phyloP scores from a whole-genome alignment of 306 rosid genomes.

The Vachellia collinsii region DNA sequence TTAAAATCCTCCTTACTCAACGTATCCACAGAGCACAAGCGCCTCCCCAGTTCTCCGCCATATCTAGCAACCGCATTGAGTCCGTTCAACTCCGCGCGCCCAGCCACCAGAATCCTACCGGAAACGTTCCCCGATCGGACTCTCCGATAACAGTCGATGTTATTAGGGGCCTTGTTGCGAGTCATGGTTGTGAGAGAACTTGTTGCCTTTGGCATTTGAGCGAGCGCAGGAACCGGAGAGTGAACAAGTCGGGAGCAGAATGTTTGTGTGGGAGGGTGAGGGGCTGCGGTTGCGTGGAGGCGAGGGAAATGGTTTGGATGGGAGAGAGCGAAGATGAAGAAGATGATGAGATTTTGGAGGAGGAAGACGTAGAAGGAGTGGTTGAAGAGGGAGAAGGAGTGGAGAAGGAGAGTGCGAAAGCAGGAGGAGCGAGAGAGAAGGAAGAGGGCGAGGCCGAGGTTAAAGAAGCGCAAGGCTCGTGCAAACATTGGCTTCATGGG shows the following conservation, averaged over 20 bases:
- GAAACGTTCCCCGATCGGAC: slow-evolving; percentile 53
- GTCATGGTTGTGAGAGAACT: not conserved
- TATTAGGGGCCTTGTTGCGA: slow-evolving; percentile 27
- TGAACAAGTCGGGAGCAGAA: not conserved
- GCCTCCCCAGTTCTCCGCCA: slow-evolving; percentile 21
- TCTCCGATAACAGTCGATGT: slow-evolving; percentile 50
- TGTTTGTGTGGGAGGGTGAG: not conserved
- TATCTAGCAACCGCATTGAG: slow-evolving; percentile 13
- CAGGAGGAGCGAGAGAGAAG: slow-evolving; percentile 40
- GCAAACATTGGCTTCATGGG: slow-evolving; percentile 33
- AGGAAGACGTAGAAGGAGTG: slow-evolving; percentile 54
- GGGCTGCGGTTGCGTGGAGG: slow-evolving; percentile 3
- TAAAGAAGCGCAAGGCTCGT: slow-evolving; percentile 34
- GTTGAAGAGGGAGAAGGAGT: slow-evolving; percentile 30
- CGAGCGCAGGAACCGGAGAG: slow-evolving; percentile 25
- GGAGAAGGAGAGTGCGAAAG: slow-evolving; percentile 31
- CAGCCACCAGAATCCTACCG: slow-evolving; percentile 28
- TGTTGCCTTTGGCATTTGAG: slow-evolving; percentile 14
- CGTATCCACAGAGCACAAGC: slow-evolving; percentile 39
- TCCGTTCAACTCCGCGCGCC: slow-evolving; percentile 38
- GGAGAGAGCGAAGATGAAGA: slow-evolving; percentile 54
- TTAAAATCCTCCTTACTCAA: slow-evolving; percentile 75
- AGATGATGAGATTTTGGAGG: slow-evolving; percentile 49
- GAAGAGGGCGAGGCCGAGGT: slow-evolving; percentile 38
- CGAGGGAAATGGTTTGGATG: not conserved